Base-by-base conservation (phyloP, 2,329 filamentous ascomycete species). In the Penicillium sp. region DNA sequence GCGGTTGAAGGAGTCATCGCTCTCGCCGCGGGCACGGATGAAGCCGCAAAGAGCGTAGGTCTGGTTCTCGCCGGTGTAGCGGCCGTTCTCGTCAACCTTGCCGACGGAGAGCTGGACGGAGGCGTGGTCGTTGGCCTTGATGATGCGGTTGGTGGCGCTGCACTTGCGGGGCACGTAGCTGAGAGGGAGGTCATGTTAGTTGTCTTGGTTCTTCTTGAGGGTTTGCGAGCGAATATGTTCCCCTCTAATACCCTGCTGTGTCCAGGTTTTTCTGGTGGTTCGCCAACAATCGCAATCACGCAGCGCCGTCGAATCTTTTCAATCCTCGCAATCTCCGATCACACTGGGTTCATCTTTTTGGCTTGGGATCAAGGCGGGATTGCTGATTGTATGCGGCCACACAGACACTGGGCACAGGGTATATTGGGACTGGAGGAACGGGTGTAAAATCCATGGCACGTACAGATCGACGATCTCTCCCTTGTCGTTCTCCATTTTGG, bases 81-180 rank as follows among this genome's bases (percentile, higher is more conserved):
- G 90, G 78, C 94, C 94, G 83, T 92, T 95, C 88, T 99, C 94
- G 80, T 97, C 93, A 72, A 99, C 94, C 85, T 97, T 97, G 80
- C 88, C 93, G 77, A 99, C 84, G 72, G 88, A 90, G 80, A 99
- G 91, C 82, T 99, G 94, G 72, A 97, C 94, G 63, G 90, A 96
- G 72, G 91, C 93, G 86, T 99, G 94, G 83, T 99, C 94, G 85
- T 97, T 97, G 84, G 94, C 91, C 85, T 97, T 97, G 88, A 99
- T 97, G 86, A 97, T 97, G 82, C 94, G 91, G 90, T 96, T 95
- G 80, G 93, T 96, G 72, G 92, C 92, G 80, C 86, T 91, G 90
- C 93, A 97, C 85, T 97, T 97, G 85, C 93, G 91, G 78, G 91
- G 91, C 85, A 96, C 90, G 87, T 96, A 96, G 79, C 91, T 95